Conservation (phyloP, 2,329 filamentous ascomycete genomes). For the Ophiocordyceps sinensis region DNA sequence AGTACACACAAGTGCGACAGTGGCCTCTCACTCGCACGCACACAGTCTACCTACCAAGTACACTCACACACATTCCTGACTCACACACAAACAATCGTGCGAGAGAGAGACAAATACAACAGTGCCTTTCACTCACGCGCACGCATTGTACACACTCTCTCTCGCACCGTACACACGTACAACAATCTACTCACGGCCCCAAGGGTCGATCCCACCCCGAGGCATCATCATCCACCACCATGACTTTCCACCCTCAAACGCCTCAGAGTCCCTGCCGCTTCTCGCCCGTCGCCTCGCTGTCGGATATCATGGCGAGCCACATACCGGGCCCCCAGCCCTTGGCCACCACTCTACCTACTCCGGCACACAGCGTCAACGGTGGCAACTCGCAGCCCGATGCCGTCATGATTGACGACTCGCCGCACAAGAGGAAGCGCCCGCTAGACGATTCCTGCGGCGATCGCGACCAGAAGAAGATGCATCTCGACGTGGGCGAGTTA, state of each 20-base stretch:
- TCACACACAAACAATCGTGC: no score
- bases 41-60: no score
- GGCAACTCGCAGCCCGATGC: slow-evolving; percentile 29
- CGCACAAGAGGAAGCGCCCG: slow-evolving; percentile 47
- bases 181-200: slow-evolving; percentile 7
- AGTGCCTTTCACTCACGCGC: no score
- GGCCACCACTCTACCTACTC: slow-evolving; percentile 42
- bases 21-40: no score
- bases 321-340: slow-evolving; percentile 31
- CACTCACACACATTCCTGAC: no score
- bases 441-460: slow-evolving; percentile 40
- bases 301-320: slow-evolving; percentile 35
- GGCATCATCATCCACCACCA: slow-evolving; percentile 20
- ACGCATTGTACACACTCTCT: background rate
- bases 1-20: no score
- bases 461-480: slow-evolving; percentile 46
- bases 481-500: slow-evolving; percentile 51
- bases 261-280: slow-evolving; percentile 53
- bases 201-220: background rate
- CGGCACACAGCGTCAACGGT: slow-evolving; percentile 48
- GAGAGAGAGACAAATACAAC: no score
- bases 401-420: slow-evolving; percentile 35
- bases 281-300: slow-evolving; percentile 35
- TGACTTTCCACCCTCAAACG: slow-evolving; percentile 54
- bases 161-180: background rate